Conservation (phyloP, 106 monocot species). For the Platanthera guangdongensis region DNA sequence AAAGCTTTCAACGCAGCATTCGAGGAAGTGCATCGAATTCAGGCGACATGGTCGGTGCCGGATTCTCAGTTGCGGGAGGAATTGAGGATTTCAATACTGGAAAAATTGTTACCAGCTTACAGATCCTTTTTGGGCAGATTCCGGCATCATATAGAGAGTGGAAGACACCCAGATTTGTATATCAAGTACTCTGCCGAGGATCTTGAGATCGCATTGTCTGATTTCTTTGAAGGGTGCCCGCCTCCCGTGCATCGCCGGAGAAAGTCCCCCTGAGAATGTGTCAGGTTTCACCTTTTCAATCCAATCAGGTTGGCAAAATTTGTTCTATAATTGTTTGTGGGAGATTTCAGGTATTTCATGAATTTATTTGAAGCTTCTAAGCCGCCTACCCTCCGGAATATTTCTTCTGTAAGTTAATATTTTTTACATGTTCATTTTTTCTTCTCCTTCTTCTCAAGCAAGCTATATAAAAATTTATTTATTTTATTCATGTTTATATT, state of each 20-base stretch:
- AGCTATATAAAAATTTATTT: too few species aligned
- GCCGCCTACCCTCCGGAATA: too few species aligned
- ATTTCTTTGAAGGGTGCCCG: conserved; percentile 71
- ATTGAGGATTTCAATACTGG: conserved; percentile 77
- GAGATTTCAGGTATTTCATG: not conserved
- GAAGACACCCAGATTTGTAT: conserved; percentile 77
- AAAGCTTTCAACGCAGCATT: conserved; percentile 87
- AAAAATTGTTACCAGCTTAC: conserved; percentile 79
- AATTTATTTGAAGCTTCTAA: too few species aligned
- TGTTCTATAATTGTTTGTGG: not conserved
- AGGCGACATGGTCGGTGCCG: conserved; percentile 72
- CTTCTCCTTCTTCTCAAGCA: too few species aligned
- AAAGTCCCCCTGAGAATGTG: conserved; percentile 31
- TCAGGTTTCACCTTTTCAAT: not conserved
- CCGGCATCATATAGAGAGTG: conserved; percentile 73
- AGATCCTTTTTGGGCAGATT: conserved; percentile 80
- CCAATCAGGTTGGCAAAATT: not conserved
- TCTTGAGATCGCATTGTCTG: conserved; percentile 60
- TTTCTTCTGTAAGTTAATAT: too few species aligned
- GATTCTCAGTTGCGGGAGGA: conserved; percentile 83
- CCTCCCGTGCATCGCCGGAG: conserved; percentile 45
- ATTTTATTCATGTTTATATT: too few species aligned
- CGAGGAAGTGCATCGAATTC: conserved; percentile 64
- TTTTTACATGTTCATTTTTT: too few species aligned
- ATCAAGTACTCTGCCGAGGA: conserved; percentile 94